phyloP scores from a whole-genome alignment of 805 yeast genomes.

The Candida vaughaniae region DNA sequence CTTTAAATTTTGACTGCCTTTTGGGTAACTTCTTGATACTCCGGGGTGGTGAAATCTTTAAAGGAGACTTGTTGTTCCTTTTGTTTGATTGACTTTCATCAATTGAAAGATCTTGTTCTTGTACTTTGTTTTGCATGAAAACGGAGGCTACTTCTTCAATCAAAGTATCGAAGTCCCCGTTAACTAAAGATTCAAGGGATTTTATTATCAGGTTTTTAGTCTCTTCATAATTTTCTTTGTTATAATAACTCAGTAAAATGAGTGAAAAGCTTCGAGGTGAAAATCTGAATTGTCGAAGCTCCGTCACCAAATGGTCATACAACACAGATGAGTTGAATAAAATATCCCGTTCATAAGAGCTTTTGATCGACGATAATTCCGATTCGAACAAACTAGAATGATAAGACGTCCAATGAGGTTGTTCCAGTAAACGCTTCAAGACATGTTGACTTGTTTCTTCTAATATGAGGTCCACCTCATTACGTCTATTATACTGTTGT shows the following conservation, averaged over 20 bases:
- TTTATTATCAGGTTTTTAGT: not conserved
- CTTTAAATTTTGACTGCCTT: conserved; percentile 3
- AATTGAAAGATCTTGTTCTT: conserved; percentile 11
- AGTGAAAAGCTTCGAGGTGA: conserved; percentile 3
- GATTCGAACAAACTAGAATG: conserved; percentile 44
- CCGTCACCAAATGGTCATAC: conserved; percentile 47
- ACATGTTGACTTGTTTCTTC: conserved; percentile 46
- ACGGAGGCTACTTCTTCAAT: conserved; percentile 28
- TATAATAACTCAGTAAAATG: conserved; percentile 2
- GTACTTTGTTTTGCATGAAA: conserved; percentile 25
- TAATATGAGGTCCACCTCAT: conserved; percentile 53
- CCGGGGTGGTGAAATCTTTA: conserved; percentile 25
- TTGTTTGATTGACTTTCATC: conserved; percentile 3
- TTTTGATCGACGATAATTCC: conserved; percentile 42
- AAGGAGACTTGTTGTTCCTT: conserved; percentile 12
- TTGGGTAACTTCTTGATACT: conserved; percentile 5
- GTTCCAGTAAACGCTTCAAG: conserved; percentile 46
- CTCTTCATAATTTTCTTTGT: conserved; percentile 8
- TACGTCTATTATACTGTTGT: conserved; percentile 43
- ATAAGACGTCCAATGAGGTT: conserved; percentile 54
- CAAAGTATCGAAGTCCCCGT: conserved; percentile 36
- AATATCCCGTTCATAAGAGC: conserved; percentile 52
- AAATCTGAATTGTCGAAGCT: conserved; percentile 15
- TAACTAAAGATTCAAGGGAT: conserved; percentile 20
- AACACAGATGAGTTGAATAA: conserved; percentile 54